These are phyloP conservation scores for Zostera marina DNA, from an alignment of 116 monocot genomes.

Conservation along the genomic window DNA sequence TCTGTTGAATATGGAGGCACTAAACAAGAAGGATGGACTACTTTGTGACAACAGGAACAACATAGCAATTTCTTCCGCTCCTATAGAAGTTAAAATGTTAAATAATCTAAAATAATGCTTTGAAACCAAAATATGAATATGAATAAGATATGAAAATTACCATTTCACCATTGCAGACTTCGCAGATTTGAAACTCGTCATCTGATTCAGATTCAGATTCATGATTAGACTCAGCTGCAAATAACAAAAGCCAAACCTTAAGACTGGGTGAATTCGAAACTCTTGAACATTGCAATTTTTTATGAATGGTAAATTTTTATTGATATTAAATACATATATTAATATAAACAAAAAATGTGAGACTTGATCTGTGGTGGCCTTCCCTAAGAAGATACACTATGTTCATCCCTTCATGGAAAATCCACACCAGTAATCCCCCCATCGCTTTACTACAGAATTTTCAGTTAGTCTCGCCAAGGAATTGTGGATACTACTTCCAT, in stretches of 20 bases:
- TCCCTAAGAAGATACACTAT: no score
- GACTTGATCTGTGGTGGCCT: no score
- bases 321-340: no score
- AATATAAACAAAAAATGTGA: no score
- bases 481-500: no score
- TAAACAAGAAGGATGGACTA: slow-evolving; percentile 70
- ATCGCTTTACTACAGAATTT: no score
- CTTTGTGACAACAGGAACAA: slow-evolving; percentile 81
- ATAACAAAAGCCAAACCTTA: not conserved
- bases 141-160: no score
- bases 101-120: not conserved
- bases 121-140: not conserved
- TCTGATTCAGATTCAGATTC: slow-evolving; percentile 69
- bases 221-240: slow-evolving; percentile 71
- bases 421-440: no score
- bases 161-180: slow-evolving; percentile 81
- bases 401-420: no score
- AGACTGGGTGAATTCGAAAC: not conserved
- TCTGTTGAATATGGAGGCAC: slow-evolving; percentile 61
- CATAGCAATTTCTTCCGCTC: slow-evolving; percentile 68
- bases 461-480: no score
- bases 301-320: no score
- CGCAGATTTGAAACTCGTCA: slow-evolving; percentile 93
- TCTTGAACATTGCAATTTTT: no score
- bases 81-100: slow-evolving; percentile 18